phyloP scores from a whole-genome alignment of 345 rosid species.

The Crucihimalaya himalaica region DNA sequence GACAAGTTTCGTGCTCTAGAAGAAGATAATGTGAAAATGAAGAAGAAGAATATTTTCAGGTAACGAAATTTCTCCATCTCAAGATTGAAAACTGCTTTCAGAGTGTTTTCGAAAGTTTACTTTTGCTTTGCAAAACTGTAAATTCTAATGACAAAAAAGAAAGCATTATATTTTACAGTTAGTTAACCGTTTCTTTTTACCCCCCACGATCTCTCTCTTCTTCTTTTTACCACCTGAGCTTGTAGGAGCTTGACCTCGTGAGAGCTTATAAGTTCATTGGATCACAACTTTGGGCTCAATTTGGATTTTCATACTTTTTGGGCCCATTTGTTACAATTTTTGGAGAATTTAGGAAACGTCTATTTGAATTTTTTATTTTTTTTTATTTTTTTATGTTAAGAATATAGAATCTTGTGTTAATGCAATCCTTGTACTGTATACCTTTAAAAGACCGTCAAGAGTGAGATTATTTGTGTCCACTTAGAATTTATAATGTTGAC shows the following conservation, averaged over 20 bases:
- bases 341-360: neutral
- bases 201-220: neutral
- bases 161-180: neutral
- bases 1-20: constrained; percentile 5
- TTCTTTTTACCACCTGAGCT: neutral
- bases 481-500: neutral
- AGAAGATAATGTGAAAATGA: constrained; percentile 13
- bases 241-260: neutral
- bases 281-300: constrained; percentile 2
- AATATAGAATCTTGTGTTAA: neutral
- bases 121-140: neutral
- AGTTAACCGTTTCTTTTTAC: neutral
- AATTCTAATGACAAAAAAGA: neutral
- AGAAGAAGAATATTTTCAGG: constrained; percentile 20
- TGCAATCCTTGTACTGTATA: neutral
- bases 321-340: neutral
- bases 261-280: neutral
- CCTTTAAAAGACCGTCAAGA: too few relatives aligned
- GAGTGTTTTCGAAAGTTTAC: neutral
- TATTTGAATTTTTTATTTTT: too few relatives aligned
- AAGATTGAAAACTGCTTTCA: neutral
- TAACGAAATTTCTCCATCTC: constrained; percentile 11
- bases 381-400: neutral
- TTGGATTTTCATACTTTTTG: neutral
- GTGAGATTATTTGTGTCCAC: too few relatives aligned